Conservation (phyloP, 2,329 filamentous ascomycete genomes). For the Pseudofabraea citricarpa region DNA sequence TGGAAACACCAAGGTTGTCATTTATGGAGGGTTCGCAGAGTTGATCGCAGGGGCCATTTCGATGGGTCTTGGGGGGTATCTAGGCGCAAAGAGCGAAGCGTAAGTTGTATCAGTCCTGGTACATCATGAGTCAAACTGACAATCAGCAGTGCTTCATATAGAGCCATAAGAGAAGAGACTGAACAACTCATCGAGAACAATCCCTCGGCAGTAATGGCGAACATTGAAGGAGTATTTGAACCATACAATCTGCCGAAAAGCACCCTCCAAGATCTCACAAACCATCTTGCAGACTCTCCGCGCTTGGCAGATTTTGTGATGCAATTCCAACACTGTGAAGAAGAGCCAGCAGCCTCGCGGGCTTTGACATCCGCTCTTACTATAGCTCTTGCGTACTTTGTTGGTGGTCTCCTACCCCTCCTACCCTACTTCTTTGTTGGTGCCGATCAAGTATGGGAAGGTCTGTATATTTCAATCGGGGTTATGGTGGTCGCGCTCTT, state of each 20-base stretch:
- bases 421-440: conserved; percentile 49
- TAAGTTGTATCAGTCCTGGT: conserved; percentile 14
- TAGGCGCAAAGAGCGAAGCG: conserved; percentile 46
- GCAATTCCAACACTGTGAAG: conserved; percentile 29
- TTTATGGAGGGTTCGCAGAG: conserved; percentile 57
- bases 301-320: conserved; percentile 34
- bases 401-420: conserved; percentile 51
- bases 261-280: conserved; percentile 28
- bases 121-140: conserved; percentile 13
- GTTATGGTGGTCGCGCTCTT: conserved; percentile 59
- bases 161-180: conserved; percentile 21
- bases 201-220: conserved; percentile 19
- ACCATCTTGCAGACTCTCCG: conserved; percentile 25
- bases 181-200: conserved; percentile 20
- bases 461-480: conserved; percentile 53
- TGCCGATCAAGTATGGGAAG: conserved; percentile 33
- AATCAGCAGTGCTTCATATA: conserved; percentile 24
- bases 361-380: conserved; percentile 43
- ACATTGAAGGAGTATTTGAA: conserved; percentile 29
- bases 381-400: conserved; percentile 50
- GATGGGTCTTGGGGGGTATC: conserved; percentile 58
- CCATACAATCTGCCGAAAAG: conserved; percentile 26
- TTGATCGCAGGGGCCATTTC: conserved; percentile 56
- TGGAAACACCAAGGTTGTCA: conserved; percentile 45
- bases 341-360: conserved; percentile 24